Base-by-base conservation (phyloP, 371 early-diverging fungal species). In the Haplosporangium sp. region DNA sequence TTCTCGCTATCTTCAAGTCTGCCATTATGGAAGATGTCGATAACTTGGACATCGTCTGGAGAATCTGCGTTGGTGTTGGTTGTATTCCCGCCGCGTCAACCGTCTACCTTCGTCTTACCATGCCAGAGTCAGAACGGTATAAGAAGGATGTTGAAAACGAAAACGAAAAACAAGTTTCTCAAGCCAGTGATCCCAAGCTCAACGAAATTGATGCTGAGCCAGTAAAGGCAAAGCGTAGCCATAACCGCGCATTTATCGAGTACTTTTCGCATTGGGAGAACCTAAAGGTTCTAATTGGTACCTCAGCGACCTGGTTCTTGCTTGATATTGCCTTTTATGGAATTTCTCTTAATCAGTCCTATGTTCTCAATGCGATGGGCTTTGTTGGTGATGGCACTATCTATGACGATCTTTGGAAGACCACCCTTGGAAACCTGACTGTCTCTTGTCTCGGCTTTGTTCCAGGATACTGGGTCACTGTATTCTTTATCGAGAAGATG, bases 111-210 rank as follows among this genome's bases (percentile, higher is more conserved):
- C 92, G 96, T 50, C 86, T 95, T 78, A 95, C 93, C 42, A 94
- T 95, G 86, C 94, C 95, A 56, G 95, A 95, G 84, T 94, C 96
- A 40, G 95, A 95, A 47, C 93, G 94, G 61, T 96, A 91, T 81
- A 87, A 92, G 67, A 84, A 88, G 39, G 90, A 91, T 71, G 85
- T 86, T 34, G 89, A 69, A 61, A 79, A 71, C 58, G 74, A 70
- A 44, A 73, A 79, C 52, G 27, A 13, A 11, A 53, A 27, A 27
- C 27, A 72, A 8, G 69, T 72, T n/a, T 61, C 77, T 56, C 65
- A 87, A 71, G 90, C 86, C 61, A 92, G 92, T 47, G 86, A 86
- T 52, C 71, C 71, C 7, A 89, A 76, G 70, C 66, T 63, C 39
- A 70, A 38, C 64, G 84, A 74, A 53, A 10, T 1, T 42, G 62